A percentile compares a stretch with the other conserved stretches of the same genome.
Evolutionary conservation across 2,329 filamentous ascomycete genomes (phyloP).

Genomic region (Tolypocladium inflatum): DNA sequence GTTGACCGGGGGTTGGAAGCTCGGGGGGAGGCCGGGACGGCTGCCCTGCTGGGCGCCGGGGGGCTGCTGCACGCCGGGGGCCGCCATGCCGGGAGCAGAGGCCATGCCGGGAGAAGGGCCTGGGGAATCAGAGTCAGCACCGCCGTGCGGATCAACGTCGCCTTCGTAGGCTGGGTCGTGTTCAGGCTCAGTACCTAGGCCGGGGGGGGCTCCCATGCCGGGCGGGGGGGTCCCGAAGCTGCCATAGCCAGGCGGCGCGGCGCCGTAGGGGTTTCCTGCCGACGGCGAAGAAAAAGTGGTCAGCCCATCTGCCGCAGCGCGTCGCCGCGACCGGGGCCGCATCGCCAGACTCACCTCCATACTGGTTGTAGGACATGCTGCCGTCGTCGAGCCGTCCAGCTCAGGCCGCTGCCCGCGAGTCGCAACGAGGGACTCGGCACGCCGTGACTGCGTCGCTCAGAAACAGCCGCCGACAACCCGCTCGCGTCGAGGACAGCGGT

Average conservation of each 20-base stretch:
- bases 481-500: background rate
- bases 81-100: conserved; percentile 69
- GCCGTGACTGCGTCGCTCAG: background rate
- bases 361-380: conserved; percentile 52
- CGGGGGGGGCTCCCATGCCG: conserved; percentile 69
- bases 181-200: conserved; percentile 56
- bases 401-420: conserved; percentile 2
- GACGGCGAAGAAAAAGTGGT: background rate
- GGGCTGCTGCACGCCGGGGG: conserved; percentile 68
- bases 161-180: background rate
- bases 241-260: conserved; percentile 65
- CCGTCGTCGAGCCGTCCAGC: background rate
- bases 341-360: conserved; percentile 34
- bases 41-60: conserved; percentile 61
- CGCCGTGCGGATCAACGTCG: background rate
- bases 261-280: conserved; percentile 53
- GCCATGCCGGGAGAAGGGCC: conserved; percentile 73
- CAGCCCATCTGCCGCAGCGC: conserved; percentile 3
- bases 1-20: conserved; percentile 81
- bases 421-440: conserved; percentile 6
- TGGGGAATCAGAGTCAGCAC: conserved; percentile 19
- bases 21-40: conserved; percentile 70
- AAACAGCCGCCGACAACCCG: background rate
- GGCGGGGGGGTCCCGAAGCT: conserved; percentile 54
- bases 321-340: background rate